Percentiles rank a stretch among this genome's conserved stretches.
Evolutionary conservation across 495 filamentous ascomycete genomes (phyloP).

Genomic region (Neurospora sp.): DNA sequence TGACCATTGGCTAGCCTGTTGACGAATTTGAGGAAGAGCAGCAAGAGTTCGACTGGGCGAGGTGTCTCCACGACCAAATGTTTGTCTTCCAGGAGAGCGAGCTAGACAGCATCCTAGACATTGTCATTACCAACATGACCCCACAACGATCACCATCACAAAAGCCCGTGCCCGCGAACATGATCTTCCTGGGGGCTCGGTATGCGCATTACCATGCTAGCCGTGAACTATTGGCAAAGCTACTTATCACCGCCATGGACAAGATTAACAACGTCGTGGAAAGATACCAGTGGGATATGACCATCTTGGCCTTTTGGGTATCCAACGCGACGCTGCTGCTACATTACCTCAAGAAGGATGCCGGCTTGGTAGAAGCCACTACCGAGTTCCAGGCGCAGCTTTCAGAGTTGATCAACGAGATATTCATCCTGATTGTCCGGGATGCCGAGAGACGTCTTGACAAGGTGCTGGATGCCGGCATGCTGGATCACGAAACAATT

Average conservation of each 20-base stretch:
- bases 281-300: constrained; percentile 97
- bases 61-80: constrained; percentile 97
- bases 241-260: constrained; percentile 81
- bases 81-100: constrained; percentile 98
- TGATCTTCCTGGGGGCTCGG: constrained; percentile 88
- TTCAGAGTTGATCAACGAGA: constrained; percentile 93
- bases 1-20: constrained; percentile 42
- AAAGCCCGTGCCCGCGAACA: constrained; percentile 94
- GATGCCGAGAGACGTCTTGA: constrained; percentile 98
- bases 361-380: constrained; percentile 69
- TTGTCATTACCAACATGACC: constrained; percentile 97
- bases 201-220: constrained; percentile 97
- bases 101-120: constrained; percentile 78
- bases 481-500: constrained; percentile 98
- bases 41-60: constrained; percentile 95
- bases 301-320: constrained; percentile 95
- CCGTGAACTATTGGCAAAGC: constrained; percentile 65
- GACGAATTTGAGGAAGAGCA: constrained; percentile 82
- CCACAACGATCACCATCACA: constrained; percentile 91
- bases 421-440: constrained; percentile 95
- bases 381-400: constrained; percentile 86
- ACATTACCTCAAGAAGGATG: constrained; percentile 94
- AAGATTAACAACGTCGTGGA: constrained; percentile 96
- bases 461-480: constrained; percentile 82
- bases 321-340: constrained; percentile 92